Base-by-base conservation (phyloP, 352 stramenopile species). In the Globisporangium okanoganense region DNA sequence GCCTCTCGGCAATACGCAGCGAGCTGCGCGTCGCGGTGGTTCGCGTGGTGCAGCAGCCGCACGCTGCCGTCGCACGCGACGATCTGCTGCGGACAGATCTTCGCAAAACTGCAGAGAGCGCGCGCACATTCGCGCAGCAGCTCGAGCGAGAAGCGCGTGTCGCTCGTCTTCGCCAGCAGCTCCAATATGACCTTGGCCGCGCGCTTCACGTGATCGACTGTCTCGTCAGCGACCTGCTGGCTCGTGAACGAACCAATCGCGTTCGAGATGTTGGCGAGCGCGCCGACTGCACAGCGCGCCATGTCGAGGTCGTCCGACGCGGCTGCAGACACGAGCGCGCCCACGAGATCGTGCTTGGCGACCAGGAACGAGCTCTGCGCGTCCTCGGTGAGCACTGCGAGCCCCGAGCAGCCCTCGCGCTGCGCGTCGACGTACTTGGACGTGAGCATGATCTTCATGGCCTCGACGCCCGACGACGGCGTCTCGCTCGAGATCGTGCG, bases 391-490 rank as follows among this genome's bases (percentile, higher is more conserved):
- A 92, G 78, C 45, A 84, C 77, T 0, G 85, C 85, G 25, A 94
- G 76, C 0, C 75, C 82, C 4, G 81, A 69, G 63, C 82, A 94
- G 29, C 80, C 85, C 75, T 94, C 85, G 3, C 79, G 78, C 67
- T 91, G 86, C 10, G 75, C 79, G 41, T 94, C 85, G 12, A 80
- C 45, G 49, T 77, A 90, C 48, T 77, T 77, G 29, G 82, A 92
- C 9, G 81, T 89, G 22, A 94, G 62, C 85, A 94, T 94, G 55
- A 92, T 89, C 66, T 90, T 90, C 79, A 94, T 90, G 22, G 82
- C 82, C 35, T 92, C 81, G 9, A 92, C 76, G 40, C 85, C 85
- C 7, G 85, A 94, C 38, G 72, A 79, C 59, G 79, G 78, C 22
- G 77, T 85, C 14, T 68, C 68, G 25, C 71, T 73, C 5, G 76